Conservation (phyloP, 2,329 filamentous ascomycete genomes). For the Stagonosporopsis tanaceti region DNA sequence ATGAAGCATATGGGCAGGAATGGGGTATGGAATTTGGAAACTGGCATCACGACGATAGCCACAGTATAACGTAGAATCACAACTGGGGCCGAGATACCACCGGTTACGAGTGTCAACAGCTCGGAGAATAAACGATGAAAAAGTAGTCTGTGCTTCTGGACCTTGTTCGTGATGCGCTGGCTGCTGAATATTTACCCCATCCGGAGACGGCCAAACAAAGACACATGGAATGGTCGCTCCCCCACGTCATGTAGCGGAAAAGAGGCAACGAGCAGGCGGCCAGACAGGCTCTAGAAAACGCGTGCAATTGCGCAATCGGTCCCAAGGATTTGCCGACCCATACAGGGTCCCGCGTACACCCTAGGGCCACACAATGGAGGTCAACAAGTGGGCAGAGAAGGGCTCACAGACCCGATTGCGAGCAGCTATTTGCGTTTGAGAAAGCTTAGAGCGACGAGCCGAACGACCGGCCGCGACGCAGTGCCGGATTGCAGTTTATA, state of each 20-base stretch:
- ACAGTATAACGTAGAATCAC: constrained; percentile 7
- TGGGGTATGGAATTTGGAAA: constrained; percentile 11
- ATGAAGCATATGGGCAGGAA: constrained; percentile 20
- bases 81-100: constrained; percentile 36
- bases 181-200: constrained; percentile 12
- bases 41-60: constrained; percentile 8
- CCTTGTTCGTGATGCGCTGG: constrained; percentile 2
- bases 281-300: constrained; percentile 31
- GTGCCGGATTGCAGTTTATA: constrained; percentile 16
- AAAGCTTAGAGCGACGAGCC: constrained; percentile 18
- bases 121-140: constrained; percentile 7
- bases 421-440: constrained; percentile 2
- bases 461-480: constrained; percentile 17
- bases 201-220: constrained; percentile 13
- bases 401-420: constrained; percentile 17
- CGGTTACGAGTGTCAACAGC: constrained; percentile 14
- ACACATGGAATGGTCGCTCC: neutral
- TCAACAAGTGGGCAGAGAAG: constrained; percentile 21
- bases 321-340: constrained; percentile 45
- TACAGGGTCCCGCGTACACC: constrained; percentile 30
- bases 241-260: constrained; percentile 15
- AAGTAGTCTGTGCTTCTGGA: constrained; percentile 2
- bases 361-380: constrained; percentile 29
- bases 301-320: constrained; percentile 51
- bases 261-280: constrained; percentile 2